These are phyloP conservation scores for Aurantiochytrium sp. DNA, from an alignment of 108 stramenopile genomes.

Conservation along the genomic window DNA sequence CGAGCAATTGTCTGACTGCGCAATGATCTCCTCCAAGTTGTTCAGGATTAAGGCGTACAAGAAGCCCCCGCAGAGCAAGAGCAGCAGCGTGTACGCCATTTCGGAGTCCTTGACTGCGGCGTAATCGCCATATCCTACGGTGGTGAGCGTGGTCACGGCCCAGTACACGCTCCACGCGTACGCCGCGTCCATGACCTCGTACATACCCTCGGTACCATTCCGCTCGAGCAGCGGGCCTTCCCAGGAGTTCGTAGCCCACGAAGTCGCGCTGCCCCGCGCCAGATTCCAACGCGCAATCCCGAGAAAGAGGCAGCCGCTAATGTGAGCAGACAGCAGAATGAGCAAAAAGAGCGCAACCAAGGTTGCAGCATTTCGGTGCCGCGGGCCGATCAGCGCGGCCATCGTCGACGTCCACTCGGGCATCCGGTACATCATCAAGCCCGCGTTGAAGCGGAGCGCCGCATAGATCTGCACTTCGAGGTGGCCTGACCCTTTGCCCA, in stretches of 20 bases:
- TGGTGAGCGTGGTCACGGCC: constrained; percentile 31
- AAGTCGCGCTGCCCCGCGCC: background rate
- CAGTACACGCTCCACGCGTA: constrained; percentile 23
- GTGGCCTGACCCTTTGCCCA: too few relatives aligned
- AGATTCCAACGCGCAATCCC: constrained; percentile 14
- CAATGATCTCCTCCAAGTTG: constrained; percentile 12
- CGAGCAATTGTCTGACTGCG: constrained; percentile 19
- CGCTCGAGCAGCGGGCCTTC: background rate
- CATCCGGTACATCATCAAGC: background rate
- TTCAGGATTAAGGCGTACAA: background rate
- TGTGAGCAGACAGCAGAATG: background rate
- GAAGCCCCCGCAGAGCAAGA: background rate
- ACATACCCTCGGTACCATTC: background rate
- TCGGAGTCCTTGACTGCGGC: background rate
- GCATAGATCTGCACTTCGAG: background rate
- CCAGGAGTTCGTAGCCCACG: background rate
- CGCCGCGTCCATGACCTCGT: background rate
- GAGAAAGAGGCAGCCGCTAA: background rate
- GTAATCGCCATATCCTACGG: constrained; percentile 35
- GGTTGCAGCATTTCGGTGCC: background rate
- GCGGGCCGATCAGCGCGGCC: too few relatives aligned
- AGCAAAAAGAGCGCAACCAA: background rate
- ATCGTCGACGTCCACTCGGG: background rate
- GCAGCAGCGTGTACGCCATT: background rate
- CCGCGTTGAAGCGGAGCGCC: background rate